Base-by-base conservation (phyloP, 768 basidiomycete species). In the Leccinum obscurum region DNA sequence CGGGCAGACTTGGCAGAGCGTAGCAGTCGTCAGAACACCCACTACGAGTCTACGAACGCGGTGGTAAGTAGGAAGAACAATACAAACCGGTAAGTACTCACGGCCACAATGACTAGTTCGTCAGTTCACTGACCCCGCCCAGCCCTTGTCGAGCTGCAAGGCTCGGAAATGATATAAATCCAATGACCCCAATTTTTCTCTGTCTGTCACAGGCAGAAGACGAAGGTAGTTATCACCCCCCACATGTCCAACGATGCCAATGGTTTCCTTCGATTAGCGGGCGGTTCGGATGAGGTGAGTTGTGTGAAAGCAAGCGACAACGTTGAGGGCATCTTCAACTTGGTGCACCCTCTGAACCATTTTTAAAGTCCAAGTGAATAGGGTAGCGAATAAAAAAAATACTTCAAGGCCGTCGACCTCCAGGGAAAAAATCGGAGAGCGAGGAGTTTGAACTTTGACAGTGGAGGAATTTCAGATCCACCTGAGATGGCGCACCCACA, bases 1-100 rank as follows among this genome's bases (percentile, higher is more conserved):
- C 11, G 11, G 5, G 20, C 30, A 37, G 37, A 64, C 59, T 48
- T 52, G 59, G 64, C 4, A 55, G 20, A 26, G 10, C 11, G 50
- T 41, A 37, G 59, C 24, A 4, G 10, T 17, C 15, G 30, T 48
- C 10, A 44, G 28, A 30, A 20, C 13, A 35, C 44, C 20, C 17
- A 11, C 11, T 8, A 26, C 14, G 28, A 30, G 28, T 30, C 54
- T 57, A 54, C 9, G 8, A 37, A 50, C 13, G 52, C 14, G 28
- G 50, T 24, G 20, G 46, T 13, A 53, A 32, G 15, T 30, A 50
- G 22, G 35, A 50, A 37, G 6, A 37, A 37, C 14, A 6, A 6
- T 3, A 44, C n/a, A 13, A 52, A 41, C 28, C 8, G 17, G 15
- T 2, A 35, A 35, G 13, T 3, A 26, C 37, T 55, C 58, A 61